phyloP scores from a whole-genome alignment of 176 grass and related monocot species.

The Hyparrhenia diplandra region DNA sequence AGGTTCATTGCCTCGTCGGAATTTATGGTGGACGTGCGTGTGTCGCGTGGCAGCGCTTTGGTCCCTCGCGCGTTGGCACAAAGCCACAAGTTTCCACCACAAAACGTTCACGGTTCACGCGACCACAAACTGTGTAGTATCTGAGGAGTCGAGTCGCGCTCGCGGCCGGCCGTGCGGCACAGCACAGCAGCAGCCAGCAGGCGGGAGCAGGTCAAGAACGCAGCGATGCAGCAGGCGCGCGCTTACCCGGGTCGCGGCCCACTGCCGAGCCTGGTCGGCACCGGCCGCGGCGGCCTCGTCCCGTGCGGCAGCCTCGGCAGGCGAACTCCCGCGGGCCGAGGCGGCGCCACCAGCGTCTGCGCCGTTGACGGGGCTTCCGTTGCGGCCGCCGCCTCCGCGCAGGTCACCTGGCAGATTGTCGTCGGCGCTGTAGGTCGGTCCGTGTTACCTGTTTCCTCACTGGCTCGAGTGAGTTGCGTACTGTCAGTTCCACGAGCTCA shows the following conservation, averaged over 20 bases:
- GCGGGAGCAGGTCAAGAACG: not conserved
- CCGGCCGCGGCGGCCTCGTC: not conserved
- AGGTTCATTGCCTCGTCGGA: no score
- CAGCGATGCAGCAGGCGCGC: slow-evolving; percentile 40
- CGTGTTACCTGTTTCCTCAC: not conserved
- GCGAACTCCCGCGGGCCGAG: not conserved
- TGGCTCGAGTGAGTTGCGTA: not conserved
- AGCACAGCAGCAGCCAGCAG: no score
- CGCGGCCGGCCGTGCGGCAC: not conserved
- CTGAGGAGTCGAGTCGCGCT: not conserved
- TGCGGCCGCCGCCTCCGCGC: slow-evolving; percentile 11
- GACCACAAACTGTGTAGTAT: not conserved
- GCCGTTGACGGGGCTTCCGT: slow-evolving; percentile 40
- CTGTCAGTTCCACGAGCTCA: not conserved
- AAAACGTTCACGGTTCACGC: not conserved
- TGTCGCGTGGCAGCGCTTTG: not conserved
- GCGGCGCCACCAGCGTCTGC: not conserved
- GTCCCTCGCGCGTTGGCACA: not conserved
- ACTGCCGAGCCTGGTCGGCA: not conserved
- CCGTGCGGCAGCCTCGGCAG: not conserved
- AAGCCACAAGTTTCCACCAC: not conserved
- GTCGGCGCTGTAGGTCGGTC: slow-evolving; percentile 62
- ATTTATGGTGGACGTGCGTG: slow-evolving; percentile 18
- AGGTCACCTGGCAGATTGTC: slow-evolving; percentile 91
- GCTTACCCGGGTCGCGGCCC: not conserved